Evolutionary conservation across 2,329 filamentous ascomycete genomes (phyloP).

Genomic region (Fusarium siculi): DNA sequence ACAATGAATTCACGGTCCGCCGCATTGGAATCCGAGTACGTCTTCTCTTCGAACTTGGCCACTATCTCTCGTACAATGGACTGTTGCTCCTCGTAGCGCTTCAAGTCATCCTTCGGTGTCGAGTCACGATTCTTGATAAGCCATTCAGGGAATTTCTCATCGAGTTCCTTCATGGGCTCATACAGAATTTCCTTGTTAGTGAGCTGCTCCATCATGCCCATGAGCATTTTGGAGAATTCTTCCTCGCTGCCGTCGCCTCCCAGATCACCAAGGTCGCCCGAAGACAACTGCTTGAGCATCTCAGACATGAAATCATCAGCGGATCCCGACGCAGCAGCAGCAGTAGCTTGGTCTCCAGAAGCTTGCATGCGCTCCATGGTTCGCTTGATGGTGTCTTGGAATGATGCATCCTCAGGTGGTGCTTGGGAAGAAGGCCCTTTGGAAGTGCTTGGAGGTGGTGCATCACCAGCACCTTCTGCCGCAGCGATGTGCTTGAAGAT

Average conservation of each 20-base stretch:
- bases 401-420: constrained; percentile 68
- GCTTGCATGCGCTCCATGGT: constrained; percentile 97
- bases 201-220: constrained; percentile 99
- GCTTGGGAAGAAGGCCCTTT: constrained; percentile 50
- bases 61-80: constrained; percentile 86
- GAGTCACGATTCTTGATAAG: constrained; percentile 78
- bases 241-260: constrained; percentile 75
- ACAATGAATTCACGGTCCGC: constrained; percentile 92
- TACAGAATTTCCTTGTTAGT: constrained; percentile 99
- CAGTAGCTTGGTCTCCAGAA: constrained; percentile 86
- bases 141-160: constrained; percentile 93
- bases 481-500: constrained; percentile 79
- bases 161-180: constrained; percentile 97
- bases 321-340: constrained; percentile 74
- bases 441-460: constrained; percentile 35
- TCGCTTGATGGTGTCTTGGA: constrained; percentile 90
- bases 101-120: constrained; percentile 76
- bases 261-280: constrained; percentile 66
- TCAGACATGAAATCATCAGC: constrained; percentile 88
- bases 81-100: constrained; percentile 84
- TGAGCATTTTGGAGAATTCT: constrained; percentile 92
- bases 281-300: constrained; percentile 83
- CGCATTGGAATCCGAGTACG: constrained; percentile 84
- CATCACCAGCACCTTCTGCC: constrained; percentile 52
- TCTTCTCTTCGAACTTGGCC: constrained; percentile 82